Evolutionary conservation across 2,329 filamentous ascomycete genomes (phyloP).

Genomic region (Cladophialophora immunda): DNA sequence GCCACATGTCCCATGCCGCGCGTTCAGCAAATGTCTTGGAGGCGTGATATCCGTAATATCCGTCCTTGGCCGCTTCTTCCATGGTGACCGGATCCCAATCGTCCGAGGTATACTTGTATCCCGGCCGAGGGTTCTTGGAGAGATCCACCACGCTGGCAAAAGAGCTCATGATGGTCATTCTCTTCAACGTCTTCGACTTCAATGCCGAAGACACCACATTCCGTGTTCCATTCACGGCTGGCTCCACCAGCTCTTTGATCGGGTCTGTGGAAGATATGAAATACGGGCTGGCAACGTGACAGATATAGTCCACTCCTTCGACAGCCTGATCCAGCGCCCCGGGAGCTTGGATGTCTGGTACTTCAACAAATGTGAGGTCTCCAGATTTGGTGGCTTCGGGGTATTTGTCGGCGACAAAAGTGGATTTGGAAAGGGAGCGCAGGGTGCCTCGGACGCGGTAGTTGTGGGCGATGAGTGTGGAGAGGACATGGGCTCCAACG

Average conservation of each 20-base stretch:
- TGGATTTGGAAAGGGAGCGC: conserved; percentile 32
- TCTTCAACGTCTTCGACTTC: conserved; percentile 41
- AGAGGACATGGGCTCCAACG: conserved; percentile 33
- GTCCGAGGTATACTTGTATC: conserved; percentile 56
- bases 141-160: conserved; percentile 59
- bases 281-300: conserved; percentile 41
- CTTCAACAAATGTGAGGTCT: conserved; percentile 26
- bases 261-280: conserved; percentile 38
- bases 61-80: conserved; percentile 50
- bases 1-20: conserved; percentile 42
- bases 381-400: conserved; percentile 14
- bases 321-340: conserved; percentile 31
- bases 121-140: conserved; percentile 46
- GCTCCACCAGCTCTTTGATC: conserved; percentile 43
- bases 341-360: conserved; percentile 30
- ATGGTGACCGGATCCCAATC: conserved; percentile 61
- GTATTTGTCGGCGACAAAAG: conserved; percentile 18
- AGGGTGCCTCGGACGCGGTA: conserved; percentile 29
- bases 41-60: conserved; percentile 36
- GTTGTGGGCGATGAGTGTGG: conserved; percentile 19
- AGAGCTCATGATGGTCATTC: conserved; percentile 60
- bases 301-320: conserved; percentile 31
- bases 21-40: conserved; percentile 42
- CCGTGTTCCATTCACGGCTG: conserved; percentile 39
- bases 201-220: conserved; percentile 40